Conservation (phyloP, 148 eudicot genomes). For the Spergularia marina region DNA sequence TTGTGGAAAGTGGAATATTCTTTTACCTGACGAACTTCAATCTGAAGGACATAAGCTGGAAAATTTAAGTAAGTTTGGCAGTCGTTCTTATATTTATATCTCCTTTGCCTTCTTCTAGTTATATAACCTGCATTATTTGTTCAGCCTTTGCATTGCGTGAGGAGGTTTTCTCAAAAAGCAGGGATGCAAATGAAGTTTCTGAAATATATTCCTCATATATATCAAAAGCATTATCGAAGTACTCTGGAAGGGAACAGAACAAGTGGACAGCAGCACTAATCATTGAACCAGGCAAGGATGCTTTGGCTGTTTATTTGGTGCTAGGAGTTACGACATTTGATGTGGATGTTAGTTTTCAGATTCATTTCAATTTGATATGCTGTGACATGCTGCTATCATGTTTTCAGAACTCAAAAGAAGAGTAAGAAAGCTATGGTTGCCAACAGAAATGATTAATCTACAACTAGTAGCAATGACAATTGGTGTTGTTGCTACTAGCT, state of each 20-base stretch:
- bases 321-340: background rate
- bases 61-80: slow-evolving; percentile 51
- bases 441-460: no score
- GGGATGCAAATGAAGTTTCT: slow-evolving; percentile 62
- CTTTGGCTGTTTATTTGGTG: background rate
- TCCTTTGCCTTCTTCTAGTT: background rate
- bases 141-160: slow-evolving; percentile 65
- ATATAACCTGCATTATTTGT: slow-evolving; percentile 19
- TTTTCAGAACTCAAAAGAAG: no score
- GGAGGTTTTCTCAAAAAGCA: slow-evolving; percentile 57
- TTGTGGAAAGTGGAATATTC: slow-evolving; percentile 62
- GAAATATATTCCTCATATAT: slow-evolving; percentile 47
- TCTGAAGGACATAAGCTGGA: slow-evolving; percentile 31
- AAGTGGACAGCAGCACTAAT: slow-evolving; percentile 73
- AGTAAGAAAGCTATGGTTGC: no score
- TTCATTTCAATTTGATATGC: background rate
- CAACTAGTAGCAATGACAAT: no score
- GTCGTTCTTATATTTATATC: background rate
- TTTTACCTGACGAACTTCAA: slow-evolving; percentile 53
- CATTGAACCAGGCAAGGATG: slow-evolving; percentile 84
- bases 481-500: no score
- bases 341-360: background rate
- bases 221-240: slow-evolving; percentile 45
- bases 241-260: slow-evolving; percentile 33
- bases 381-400: background rate